Evolutionary conservation across 2,329 filamentous ascomycete genomes (phyloP), one percentile per base, ranked within the genome.

Genomic region (Cordyceps militaris): DNA sequence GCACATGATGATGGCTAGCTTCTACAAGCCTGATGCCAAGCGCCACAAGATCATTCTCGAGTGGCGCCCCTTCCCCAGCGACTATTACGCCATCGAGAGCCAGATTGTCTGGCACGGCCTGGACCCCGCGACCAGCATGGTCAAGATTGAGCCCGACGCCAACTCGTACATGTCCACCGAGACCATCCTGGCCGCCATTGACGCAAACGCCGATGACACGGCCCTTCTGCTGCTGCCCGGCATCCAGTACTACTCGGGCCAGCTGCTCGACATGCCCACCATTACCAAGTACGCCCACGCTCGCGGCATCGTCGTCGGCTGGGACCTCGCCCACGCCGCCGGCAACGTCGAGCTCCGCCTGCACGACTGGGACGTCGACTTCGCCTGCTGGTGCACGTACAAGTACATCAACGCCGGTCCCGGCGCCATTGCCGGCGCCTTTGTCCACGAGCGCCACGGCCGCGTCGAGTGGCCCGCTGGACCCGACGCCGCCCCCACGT

Each of bases 371-470:
- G 81, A 88, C 63, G 90, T 95, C 34, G 91, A 96, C 70, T 96
- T 96, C 66, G 91, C 92, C 16, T 89, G 83, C 56, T 96, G 91
- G 91, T 96, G 91, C 72, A 92, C 87, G 19, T 96, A 96, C 79
- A 96, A 96, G 74, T 96, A 96, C 74, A 81, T 96, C 69, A 96
- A 96, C 68, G 85, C 86, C 26, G 91, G 91, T 0, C 90, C 91
- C 0, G 91, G 91, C 4, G 80, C 85, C 16, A 95, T 95, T 62
- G 90, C 83, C 1, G 91, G 87, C 0, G 76, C 87, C 1, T 96
- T 91, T 63, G 87, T 96, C 9, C 90, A 96, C 70, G 83, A 89
- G 67, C 78, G 76, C 40, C 87, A 95, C 68, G 84, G 87, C 42
- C 70, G 70, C 24, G 84, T 89, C 11, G 72, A 70, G 52, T 67